Evolutionary conservation across 2,329 filamentous ascomycete genomes (phyloP), one percentile per base, ranked within the genome.

Genomic region (Paradendryphiella salina): DNA sequence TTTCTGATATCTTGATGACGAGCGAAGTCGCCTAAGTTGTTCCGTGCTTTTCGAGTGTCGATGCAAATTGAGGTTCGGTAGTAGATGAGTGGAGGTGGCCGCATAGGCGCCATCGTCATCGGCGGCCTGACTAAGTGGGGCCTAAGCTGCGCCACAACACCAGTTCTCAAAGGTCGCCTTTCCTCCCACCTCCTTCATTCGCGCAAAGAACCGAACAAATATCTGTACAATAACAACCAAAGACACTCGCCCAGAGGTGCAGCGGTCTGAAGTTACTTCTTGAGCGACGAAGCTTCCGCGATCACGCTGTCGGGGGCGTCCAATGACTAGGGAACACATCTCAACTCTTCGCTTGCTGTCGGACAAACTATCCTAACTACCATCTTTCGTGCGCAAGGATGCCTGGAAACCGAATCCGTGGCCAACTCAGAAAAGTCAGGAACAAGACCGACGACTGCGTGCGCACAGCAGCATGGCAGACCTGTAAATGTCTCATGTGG

Each of bases 401-500:
- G 50, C 29, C 44, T 21, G 39, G 39, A 20, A 42, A 42, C n/a
- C 37, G 44, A 10, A 29, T 58, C 10, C 44, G 46, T 18, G 28
- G 32, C 32, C 51, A 44, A 9, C 37, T 56, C 4, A 58, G 56
- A 26, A 50, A 51, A 21, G 51, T 43, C 3, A 40, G 59, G 8
- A 57, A 47, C 13, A 35, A 47, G 31, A 54, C 49, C 4, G 32
- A 44, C 20, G 43, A 56, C 13, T 46, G 38, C 10, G 15, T 63
- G 5, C 45, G 38, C 4, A 54, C 18, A 13, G 36, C 45, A 17
- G 52, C 41, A 10, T 54, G 43, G 38, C 43, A 58, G 6, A 46
- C 46, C 7, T 61, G 54, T 54, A 63, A 57, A 45, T 50, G 54
- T 26, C 26, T 53, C 28, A 36, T 63, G 15, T 61, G 49, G 52